phyloP scores from a whole-genome alignment of 1,139 yeast species.

The Sugiyamaella paludigena region DNA sequence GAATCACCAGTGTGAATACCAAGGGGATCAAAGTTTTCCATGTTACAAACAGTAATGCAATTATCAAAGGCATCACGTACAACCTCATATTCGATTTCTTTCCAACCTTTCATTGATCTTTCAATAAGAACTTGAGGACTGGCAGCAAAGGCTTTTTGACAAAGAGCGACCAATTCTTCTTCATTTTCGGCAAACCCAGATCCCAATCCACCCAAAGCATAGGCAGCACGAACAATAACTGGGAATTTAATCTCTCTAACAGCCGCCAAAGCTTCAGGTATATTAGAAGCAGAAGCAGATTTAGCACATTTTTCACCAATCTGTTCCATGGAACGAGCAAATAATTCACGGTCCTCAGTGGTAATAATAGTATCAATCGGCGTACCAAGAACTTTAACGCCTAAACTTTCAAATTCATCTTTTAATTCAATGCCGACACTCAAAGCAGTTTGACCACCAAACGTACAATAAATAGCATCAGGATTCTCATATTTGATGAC shows the following conservation, averaged over 20 bases:
- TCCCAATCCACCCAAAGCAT: constrained; percentile 96
- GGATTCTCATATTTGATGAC: constrained; percentile 94
- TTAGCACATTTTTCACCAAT: constrained; percentile 93
- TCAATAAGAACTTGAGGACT: constrained; percentile 96
- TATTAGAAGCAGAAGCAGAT: constrained; percentile 77
- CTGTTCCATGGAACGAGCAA: constrained; percentile 92
- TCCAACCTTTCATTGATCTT: constrained; percentile 98
- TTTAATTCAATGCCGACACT: constrained; percentile 93
- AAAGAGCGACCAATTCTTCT: constrained; percentile 74
- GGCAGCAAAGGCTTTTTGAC: constrained; percentile 90
- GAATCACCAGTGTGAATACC: constrained; percentile 99
- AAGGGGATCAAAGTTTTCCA: constrained; percentile 98
- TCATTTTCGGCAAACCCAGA: constrained; percentile 97
- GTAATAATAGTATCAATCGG: constrained; percentile 94
- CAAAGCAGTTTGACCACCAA: constrained; percentile 98
- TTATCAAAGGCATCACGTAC: constrained; percentile 96
- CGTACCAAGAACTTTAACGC: constrained; percentile 95
- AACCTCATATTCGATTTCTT: constrained; percentile 97
- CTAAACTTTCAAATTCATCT: constrained; percentile 88
- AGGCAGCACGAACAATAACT: constrained; percentile 96
- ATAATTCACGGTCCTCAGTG: constrained; percentile 95
- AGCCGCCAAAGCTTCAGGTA: constrained; percentile 79
- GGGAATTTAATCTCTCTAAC: constrained; percentile 91
- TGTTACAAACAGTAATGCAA: constrained; percentile 98
- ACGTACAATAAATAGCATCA: constrained; percentile 94